Base-by-base conservation (phyloP, 164 flowering plant genomes). In the Chimonanthus salicifolius region DNA sequence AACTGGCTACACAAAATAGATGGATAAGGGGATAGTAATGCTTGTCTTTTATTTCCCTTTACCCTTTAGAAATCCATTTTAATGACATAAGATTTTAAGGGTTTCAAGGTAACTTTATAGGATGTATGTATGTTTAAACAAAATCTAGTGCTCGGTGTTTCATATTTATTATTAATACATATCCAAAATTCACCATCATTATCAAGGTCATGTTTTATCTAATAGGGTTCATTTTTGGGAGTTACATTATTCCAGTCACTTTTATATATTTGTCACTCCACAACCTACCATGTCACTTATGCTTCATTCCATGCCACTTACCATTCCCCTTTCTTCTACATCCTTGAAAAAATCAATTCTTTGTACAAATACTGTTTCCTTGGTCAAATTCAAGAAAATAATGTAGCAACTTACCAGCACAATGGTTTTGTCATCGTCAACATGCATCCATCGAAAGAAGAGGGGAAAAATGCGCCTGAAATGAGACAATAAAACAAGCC, bases 361-460 rank as follows among this genome's bases (percentile, higher is more conserved):
- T 33, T 33, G 33, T 33, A 33, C 33, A 33, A 33, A 33, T 33
- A 33, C 33, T 33, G 33, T 33, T 33, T 10, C 60, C 60, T 11
- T 15, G 10, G 16, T 10, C 60, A 54, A 9, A 54, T 54, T 54
- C 5, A 13, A 11, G 16, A 54, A 54, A 54, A 13, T 66, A 5
- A 46, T 8, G 20, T 62, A 0, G n/a, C 13, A 16, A 77, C 82
- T 83, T 83, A 94, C 99, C 89, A 94, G 86, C 67, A 86, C 20
- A 83, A 91, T 86, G 70, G 94, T 91, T 77, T 85, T 84, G 76
- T 92, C 97, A 82, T 96, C 97, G 81, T 94, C 98, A 9, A 86
- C 87, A 83, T 92, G 98, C 89, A 96, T 84, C 99, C 99, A 96
- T 73, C 82, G 77, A 71, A 96, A 90, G 83, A 92, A 82, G 47